Conservation (phyloP, 805 yeast genomes). For the Nakazawaea wyomingensis region DNA sequence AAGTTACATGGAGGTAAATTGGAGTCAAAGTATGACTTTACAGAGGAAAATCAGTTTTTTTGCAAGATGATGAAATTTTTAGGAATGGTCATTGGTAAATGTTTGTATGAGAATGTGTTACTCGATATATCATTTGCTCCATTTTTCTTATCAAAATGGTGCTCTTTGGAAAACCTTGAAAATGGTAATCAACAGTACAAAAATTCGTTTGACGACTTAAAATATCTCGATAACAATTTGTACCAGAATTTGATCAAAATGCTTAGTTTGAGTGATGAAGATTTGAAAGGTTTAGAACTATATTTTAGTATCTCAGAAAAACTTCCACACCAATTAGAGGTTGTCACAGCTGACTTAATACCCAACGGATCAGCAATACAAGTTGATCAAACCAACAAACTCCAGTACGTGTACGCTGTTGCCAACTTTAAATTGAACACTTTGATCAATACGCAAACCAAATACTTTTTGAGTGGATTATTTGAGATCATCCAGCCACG, state of each 20-base stretch:
- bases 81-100: slow-evolving; percentile 84
- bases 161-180: slow-evolving; percentile 24
- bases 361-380: slow-evolving; percentile 50
- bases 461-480: slow-evolving; percentile 65
- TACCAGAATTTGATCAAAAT: slow-evolving; percentile 62
- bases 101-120: slow-evolving; percentile 76
- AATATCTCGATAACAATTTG: slow-evolving; percentile 61
- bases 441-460: slow-evolving; percentile 52
- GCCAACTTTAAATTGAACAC: slow-evolving; percentile 76
- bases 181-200: slow-evolving; percentile 31
- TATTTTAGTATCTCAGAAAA: slow-evolving; percentile 60
- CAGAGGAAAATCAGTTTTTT: slow-evolving; percentile 19
- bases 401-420: slow-evolving; percentile 70
- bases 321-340: slow-evolving; percentile 16
- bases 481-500: slow-evolving; percentile 58
- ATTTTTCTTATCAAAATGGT: slow-evolving; percentile 73
- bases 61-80: slow-evolving; percentile 47
- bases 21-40: slow-evolving; percentile 11
- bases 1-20: slow-evolving; percentile 24
- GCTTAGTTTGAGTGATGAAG: slow-evolving; percentile 46
- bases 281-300: slow-evolving; percentile 54
- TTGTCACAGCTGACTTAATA: slow-evolving; percentile 49
- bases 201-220: slow-evolving; percentile 75
- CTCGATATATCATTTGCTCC: slow-evolving; percentile 84
- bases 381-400: slow-evolving; percentile 57